Evolutionary conservation across 169 alveolate genomes (phyloP).

Genomic region (Cryptosporidium muris): DNA sequence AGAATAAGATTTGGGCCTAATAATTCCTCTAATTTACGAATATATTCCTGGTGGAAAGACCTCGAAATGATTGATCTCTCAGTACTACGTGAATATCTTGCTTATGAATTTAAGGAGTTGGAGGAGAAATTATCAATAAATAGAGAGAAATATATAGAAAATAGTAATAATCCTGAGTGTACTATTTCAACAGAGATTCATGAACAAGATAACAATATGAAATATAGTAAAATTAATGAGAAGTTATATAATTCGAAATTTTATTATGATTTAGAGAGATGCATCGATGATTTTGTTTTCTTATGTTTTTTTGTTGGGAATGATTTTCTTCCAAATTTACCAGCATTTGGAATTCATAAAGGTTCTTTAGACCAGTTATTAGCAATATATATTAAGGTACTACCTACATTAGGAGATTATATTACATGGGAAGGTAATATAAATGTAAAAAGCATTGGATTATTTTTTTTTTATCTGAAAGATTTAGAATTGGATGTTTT

Average conservation of each 20-base stretch:
- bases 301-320: constrained; percentile 97
- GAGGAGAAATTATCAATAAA: neutral
- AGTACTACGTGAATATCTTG: constrained; percentile 85
- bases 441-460: constrained; percentile 65
- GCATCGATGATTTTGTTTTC: constrained; percentile 95
- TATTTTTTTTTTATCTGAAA: constrained; percentile 16
- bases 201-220: neutral
- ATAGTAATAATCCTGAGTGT: neutral
- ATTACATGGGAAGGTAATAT: constrained; percentile 87
- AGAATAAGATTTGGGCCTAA: constrained; percentile 14
- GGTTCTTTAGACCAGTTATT: constrained; percentile 97
- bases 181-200: too few relatives aligned
- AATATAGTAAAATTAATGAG: neutral
- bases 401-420: constrained; percentile 89
- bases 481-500: constrained; percentile 55
- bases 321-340: constrained; percentile 96
- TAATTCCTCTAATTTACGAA: constrained; percentile 13
- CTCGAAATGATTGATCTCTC: constrained; percentile 76
- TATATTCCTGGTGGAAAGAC: constrained; percentile 66
- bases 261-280: constrained; percentile 89
- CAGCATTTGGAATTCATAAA: constrained; percentile 91
- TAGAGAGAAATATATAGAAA: neutral
- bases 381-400: constrained; percentile 88
- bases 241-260: constrained; percentile 1
- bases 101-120: constrained; percentile 78